Evolutionary conservation across 2,329 filamentous ascomycete species (phyloP).

Genomic region (Trichoderma afroharzianum): DNA sequence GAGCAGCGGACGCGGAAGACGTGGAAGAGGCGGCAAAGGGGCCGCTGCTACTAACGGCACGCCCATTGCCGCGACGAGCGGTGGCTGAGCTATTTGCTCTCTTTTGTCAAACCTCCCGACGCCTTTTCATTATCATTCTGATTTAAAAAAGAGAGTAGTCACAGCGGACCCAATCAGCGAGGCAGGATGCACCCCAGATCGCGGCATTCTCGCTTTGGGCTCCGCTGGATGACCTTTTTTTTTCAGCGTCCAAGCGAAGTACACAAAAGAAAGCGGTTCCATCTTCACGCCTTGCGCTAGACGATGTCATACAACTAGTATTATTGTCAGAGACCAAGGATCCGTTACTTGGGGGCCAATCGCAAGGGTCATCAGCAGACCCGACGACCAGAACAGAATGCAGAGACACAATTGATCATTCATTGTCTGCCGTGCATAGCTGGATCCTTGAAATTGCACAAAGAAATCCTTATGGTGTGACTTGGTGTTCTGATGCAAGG

Average conservation of each 20-base stretch:
- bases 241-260: not conserved
- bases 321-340: not conserved
- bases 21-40: slow-evolving; percentile 31
- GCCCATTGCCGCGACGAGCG: slow-evolving; percentile 10
- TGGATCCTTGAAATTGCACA: not conserved
- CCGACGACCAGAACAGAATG: not conserved
- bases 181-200: not conserved
- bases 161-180: not conserved
- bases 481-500: not conserved
- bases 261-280: not conserved
- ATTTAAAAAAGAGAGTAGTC: not conserved
- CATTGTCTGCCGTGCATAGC: not conserved
- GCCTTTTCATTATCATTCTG: not conserved
- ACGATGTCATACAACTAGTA: not conserved
- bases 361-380: not conserved
- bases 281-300: not conserved
- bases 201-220: not conserved
- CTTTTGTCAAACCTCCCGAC: not conserved
- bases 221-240: not conserved
- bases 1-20: slow-evolving; percentile 30
- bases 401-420: not conserved
- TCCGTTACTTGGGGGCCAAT: not conserved
- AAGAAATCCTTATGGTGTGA: not conserved
- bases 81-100: slow-evolving; percentile 16
- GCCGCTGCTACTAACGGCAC: slow-evolving; percentile 7